Evolutionary conservation across 2,329 filamentous ascomycete species (phyloP), one percentile per base, ranked within the genome.

Genomic region (Hypoxylon sp.): DNA sequence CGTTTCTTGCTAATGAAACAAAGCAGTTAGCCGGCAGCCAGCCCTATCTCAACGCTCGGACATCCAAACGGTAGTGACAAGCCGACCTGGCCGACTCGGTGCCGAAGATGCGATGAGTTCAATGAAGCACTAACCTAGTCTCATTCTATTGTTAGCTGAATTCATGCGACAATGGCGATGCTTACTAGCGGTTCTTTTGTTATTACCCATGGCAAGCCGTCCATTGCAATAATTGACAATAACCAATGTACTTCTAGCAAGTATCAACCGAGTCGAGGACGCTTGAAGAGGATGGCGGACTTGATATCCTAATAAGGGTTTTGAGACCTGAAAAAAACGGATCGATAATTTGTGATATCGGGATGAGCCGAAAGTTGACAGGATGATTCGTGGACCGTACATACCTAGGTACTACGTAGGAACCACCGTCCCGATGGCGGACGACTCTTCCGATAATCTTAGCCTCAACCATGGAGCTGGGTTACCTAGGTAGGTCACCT

Each of bases 251-350:
- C n/a, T 13, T 34, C 17, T 15, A 11, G 51, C n/a, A 6, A 34
- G 43, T 26, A 43, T 28, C 32, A 41, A 46, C 13, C 28, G 24
- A 52, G 20, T 49, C 20, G 20, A 51, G 8, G 37, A 34, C 13
- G n/a, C 6, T 30, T n/a, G 32, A 41, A n/a, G 6, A 19, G 17
- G 6, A 5, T 41, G 6, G 37, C 10, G 26, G 28, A 28, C 32
- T 32, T 41, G 64, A 50, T 51, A 61, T 67, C 32, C 34, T 47
- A 67, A 64, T 67, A 67, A 67, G 51, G 39, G 64, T 67, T 64
- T 60, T 28, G 24, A 39, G 53, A 19, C 30, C 46, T 52, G 39
- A 32, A 56, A 32, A 56, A 59, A 55, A 39, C 48, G 28, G 65
- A 65, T 67, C 59, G 39, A 60, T 52, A 39, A 13, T 30, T 65